Evolutionary conservation across 2,329 filamentous ascomycete genomes (phyloP), one percentile per base, ranked within the genome.

Genomic region (Colletotrichum limetticola): DNA sequence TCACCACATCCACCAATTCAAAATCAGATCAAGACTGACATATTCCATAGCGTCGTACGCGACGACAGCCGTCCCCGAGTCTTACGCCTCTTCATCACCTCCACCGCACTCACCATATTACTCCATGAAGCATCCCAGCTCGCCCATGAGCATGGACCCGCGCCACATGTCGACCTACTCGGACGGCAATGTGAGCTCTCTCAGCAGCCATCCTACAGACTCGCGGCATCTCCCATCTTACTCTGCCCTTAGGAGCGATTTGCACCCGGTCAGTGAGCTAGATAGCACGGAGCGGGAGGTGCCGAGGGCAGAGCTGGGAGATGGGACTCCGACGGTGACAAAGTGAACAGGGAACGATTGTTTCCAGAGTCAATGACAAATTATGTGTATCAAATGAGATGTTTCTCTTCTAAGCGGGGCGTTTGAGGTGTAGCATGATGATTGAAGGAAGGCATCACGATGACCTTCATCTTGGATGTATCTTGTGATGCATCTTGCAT

Each of bases 261-360:
- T 72, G 60, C 71, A 72, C 12, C 60, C 71, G 4, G 71, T 72
- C 56, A 72, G 71, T 6, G 71, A 72, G 56, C 9, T 72, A 3
- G 71, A 72, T 28, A 49, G 66, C 28, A 22, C 56, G 16, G 66
- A 60, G 26, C 66, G 55, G 3, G 61, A 30, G 24, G 30, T n/a
- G 2, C 32, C 63, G 11, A 28, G 53, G 28, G 71, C 66, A 22
- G 71, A 72, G 9, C 49, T 72, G 4, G 71, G 71, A 2, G 66
- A 70, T 5, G 71, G 66, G 9, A 26, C 49, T 7, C 46, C 66
- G 11, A 49, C 1, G 32, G 60, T 24, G 9, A n/a, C 42, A 19
- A 49, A 49, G 7, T 49, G 19, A 49, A 42, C 3, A 42, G 5
- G 5, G 5, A 42, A 1, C 14, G 12, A 12, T 35, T 5, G 32